Evolutionary conservation across 495 filamentous ascomycete genomes (phyloP).

Genomic region (Collariella sp.): DNA sequence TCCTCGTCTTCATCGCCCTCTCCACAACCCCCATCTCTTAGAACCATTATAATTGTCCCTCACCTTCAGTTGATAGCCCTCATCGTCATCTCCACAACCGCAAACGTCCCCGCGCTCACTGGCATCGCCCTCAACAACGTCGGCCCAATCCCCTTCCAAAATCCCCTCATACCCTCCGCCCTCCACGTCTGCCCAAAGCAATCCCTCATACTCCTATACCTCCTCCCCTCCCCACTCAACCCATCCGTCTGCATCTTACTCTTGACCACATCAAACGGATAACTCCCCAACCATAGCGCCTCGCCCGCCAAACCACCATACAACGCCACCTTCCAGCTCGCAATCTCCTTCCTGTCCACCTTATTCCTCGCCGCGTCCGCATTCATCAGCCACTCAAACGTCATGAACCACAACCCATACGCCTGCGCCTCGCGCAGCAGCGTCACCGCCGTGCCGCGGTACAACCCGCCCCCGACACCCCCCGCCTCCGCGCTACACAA

Average conservation of each 20-base stretch:
- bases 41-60: background rate
- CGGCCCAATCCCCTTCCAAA: conserved; percentile 95
- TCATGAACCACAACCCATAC: conserved; percentile 90
- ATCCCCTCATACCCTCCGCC: conserved; percentile 69
- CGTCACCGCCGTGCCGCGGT: conserved; percentile 81
- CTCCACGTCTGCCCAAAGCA: conserved; percentile 79
- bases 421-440: conserved; percentile 83
- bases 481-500: conserved; percentile 53
- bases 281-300: conserved; percentile 83
- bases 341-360: conserved; percentile 64
- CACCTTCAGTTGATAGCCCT: conserved; percentile 41
- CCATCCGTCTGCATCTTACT: conserved; percentile 99
- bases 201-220: conserved; percentile 76
- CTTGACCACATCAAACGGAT: conserved; percentile 96
- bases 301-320: conserved; percentile 94
- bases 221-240: conserved; percentile 53
- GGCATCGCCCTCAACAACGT: conserved; percentile 95
- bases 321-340: conserved; percentile 73
- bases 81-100: conserved; percentile 64
- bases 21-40: background rate
- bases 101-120: conserved; percentile 93
- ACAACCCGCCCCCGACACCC: conserved; percentile 63
- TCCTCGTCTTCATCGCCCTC: background rate
- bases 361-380: conserved; percentile 67
- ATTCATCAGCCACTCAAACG: conserved; percentile 96